Base-by-base conservation (phyloP, 1,284 basidiomycete species). In the Heliocybe sulcata region DNA sequence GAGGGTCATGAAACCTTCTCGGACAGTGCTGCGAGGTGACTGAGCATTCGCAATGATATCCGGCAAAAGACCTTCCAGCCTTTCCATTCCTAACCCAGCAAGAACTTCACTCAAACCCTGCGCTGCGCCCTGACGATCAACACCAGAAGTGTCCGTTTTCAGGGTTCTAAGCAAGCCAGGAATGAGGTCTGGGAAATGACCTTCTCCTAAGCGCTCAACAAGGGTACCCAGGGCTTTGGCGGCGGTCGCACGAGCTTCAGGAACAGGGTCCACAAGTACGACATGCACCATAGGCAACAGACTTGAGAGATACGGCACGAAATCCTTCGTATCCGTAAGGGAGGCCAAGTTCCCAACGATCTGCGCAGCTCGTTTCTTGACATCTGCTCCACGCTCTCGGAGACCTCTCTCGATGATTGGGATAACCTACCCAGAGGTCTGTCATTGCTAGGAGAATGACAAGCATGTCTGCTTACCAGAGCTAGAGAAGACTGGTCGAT, bases 401-500 rank as follows among this genome's bases (percentile, higher is more conserved):
- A 99, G 76, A 55, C 97, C 97, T 54, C 96, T 82, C 64, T 98
- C 95, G 56, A 99, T 79, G 65, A 99, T 97, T 1, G 97, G 97
- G 59, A 99, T 85, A 55, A 99, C 87, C 91, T 45, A 31, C 29
- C 6, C 6, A 31, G 6, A 12, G 29, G 6, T 6, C 12, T 31
- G 29, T 31, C 12, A 35, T 50, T 14, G 25, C 35, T 35, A 38
- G 51, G 23, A 53, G 14, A 51, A 6, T 31, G 12, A 4, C 4
- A 2, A 19, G 20, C 12, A 54, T 49, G 8, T 57, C 53, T 23
- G 71, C 83, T 63, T 58, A 93, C 92, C 63, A 99, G 74, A 19
- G 97, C 97, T n/a, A 99, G 76, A 2, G 97, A 99, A 0, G 97
- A 97, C 52, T 95, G 92, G 64, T 99, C 97, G 62, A 99, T 96